Evolutionary conservation across 768 basidiomycete species (phyloP), one percentile per base, ranked within the genome.

Genomic region (Panus rudis): DNA sequence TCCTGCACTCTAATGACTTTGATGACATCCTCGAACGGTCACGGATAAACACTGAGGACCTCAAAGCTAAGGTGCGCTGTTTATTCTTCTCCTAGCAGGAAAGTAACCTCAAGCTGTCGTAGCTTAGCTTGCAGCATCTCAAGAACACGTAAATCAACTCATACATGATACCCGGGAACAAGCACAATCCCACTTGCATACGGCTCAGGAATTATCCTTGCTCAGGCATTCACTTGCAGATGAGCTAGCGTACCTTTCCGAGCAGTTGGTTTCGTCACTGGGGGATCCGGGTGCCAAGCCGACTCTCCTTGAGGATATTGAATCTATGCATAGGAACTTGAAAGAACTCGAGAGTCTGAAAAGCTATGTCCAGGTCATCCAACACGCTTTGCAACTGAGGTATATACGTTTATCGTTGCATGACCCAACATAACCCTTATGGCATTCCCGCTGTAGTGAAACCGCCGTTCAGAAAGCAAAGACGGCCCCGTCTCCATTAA

Each of bases 261-360:
- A 70, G 39, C 77, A 83, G 40, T 68, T 94, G 31, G 68, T 78
- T 37, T 83, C 82, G 1, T 67, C 75, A 2, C 51, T 76, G 22
- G 66, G 68, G 10, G 72, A 69, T 12, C 70, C 66, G 33, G 69
- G 72, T 8, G 63, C 59, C n/a, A 52, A 63, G 32, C 68, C 81
- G 3, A 89, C 83, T 0, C 64, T 98, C 4, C 68, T 94, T 8
- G 85, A 92, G 60, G 84, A 88, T 34, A 69, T 97, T 46, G 88
- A 94, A 57, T 75, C 71, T 0, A 63, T 93, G 50, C 89, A 93
- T 55, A 70, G 79, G 35, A 79, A 76, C 54, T 55, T 94, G 53
- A 81, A 79, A 58, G 83, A 91, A 55, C 69, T 96, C 28, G 73
- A 87, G 53, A 76, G 75, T 46, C 78, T 92, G 17, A 78, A 78